Evolutionary conservation across 2,329 filamentous ascomycete genomes (phyloP).

Genomic region (Claviceps monticola): DNA sequence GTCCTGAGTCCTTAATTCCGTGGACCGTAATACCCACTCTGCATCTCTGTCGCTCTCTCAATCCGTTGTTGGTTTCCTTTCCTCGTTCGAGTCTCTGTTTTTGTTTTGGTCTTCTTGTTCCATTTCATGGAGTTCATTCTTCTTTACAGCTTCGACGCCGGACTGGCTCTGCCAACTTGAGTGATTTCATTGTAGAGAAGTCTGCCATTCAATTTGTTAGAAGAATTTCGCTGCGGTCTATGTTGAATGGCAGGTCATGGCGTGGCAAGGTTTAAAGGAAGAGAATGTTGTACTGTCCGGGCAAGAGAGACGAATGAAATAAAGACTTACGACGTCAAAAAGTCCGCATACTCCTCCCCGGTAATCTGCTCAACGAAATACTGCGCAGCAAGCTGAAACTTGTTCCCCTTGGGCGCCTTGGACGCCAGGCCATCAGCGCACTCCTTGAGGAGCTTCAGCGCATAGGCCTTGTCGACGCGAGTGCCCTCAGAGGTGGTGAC

Average conservation of each 20-base stretch:
- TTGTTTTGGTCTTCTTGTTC: neutral
- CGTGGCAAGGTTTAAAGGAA: neutral
- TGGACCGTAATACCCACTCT: too few relatives aligned
- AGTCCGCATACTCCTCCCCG: constrained; percentile 94
- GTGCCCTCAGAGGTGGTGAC: constrained; percentile 74
- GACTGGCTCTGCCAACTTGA: constrained; percentile 45
- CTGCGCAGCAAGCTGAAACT: constrained; percentile 77
- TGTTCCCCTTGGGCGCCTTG: constrained; percentile 76
- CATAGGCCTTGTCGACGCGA: constrained; percentile 84
- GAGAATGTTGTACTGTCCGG: neutral
- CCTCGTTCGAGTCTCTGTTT: neutral
- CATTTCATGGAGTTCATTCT: neutral
- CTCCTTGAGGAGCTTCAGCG: constrained; percentile 75
- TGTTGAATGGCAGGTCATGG: too few relatives aligned
- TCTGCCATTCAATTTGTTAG: constrained; percentile 26
- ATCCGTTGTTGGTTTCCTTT: neutral
- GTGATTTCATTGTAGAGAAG: constrained; percentile 84
- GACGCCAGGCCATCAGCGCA: constrained; percentile 60
- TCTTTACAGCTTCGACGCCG: constrained; percentile 48
- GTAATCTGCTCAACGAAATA: constrained; percentile 91
- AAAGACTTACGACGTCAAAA: constrained; percentile 61
- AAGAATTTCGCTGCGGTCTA: neutral
- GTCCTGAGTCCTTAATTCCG: too few relatives aligned
- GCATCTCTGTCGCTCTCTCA: too few relatives aligned
- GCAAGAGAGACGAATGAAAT: neutral